Percentiles rank a stretch among this genome's conserved stretches.
phyloP scores from a whole-genome alignment of 345 rosid species.

The Heritiera fomes region DNA sequence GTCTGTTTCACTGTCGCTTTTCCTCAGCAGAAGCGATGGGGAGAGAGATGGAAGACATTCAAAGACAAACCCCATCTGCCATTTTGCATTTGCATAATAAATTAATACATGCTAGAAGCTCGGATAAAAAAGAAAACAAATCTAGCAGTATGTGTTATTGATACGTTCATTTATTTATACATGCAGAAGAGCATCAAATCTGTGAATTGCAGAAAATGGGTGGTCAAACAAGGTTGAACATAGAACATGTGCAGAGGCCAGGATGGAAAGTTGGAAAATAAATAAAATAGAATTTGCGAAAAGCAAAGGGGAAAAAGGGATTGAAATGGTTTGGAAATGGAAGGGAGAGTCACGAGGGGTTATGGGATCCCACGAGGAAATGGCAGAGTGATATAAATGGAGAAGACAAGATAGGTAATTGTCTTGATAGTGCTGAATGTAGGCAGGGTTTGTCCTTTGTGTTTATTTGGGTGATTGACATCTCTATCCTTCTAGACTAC shows the following conservation, averaged over 20 bases:
- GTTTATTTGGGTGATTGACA: slow-evolving; percentile 24
- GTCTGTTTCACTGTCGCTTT: slow-evolving; percentile 40
- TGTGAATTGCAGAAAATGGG: background rate
- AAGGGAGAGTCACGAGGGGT: slow-evolving; percentile 35
- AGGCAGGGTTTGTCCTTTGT: slow-evolving; percentile 19
- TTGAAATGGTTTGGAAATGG: background rate
- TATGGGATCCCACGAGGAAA: slow-evolving; percentile 43
- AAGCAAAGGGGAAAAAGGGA: background rate
- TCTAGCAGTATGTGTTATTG: background rate
- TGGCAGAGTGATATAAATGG: slow-evolving; percentile 37
- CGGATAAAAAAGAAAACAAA: background rate
- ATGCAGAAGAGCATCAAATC: slow-evolving; percentile 10
- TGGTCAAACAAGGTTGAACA: slow-evolving; percentile 19
- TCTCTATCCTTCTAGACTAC: slow-evolving; percentile 35
- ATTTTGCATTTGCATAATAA: background rate
- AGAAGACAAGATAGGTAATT: slow-evolving; percentile 37
- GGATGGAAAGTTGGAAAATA: background rate
- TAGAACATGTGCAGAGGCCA: slow-evolving; percentile 12
- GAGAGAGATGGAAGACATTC: slow-evolving; percentile 7
- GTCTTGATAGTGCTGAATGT: slow-evolving; percentile 21
- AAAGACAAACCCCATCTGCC: slow-evolving; percentile 4
- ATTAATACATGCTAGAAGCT: background rate
- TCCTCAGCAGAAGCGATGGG: slow-evolving; percentile 13
- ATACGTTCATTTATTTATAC: background rate
- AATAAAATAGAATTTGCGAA: background rate